Evolutionary conservation across 2,329 filamentous ascomycete genomes (phyloP).

Genomic region (Fusarium sp.): DNA sequence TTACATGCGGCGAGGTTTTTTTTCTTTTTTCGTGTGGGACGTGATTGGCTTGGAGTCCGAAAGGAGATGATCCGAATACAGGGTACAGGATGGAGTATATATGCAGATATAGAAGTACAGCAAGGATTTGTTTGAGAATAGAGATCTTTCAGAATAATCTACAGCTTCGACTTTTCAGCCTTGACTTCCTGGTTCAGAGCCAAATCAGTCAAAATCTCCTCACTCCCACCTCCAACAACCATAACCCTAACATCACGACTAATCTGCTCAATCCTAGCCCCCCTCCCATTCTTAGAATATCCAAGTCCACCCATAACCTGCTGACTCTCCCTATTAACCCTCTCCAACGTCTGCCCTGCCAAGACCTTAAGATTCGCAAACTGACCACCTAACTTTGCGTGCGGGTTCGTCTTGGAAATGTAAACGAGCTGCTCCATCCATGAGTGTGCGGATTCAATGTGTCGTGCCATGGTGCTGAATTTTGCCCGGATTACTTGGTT

Average conservation of each 20-base stretch:
- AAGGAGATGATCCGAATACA: not conserved
- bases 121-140: not conserved
- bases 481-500: conserved; percentile 72
- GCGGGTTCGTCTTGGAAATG: not conserved
- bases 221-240: conserved; percentile 67
- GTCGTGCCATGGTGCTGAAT: conserved; percentile 66
- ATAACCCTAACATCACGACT: conserved; percentile 61
- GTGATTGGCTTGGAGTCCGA: not conserved
- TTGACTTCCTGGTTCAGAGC: conserved; percentile 61
- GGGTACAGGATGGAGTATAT: not conserved
- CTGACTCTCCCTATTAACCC: conserved; percentile 57
- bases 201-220: conserved; percentile 66
- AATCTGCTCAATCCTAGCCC: conserved; percentile 64
- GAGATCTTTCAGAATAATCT: not conserved
- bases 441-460: conserved; percentile 61
- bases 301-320: conserved; percentile 67
- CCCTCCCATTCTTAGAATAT: conserved; percentile 62
- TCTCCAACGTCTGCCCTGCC: not conserved
- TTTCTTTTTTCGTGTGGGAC: not conserved
- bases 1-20: not conserved
- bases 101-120: not conserved
- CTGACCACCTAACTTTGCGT: not conserved
- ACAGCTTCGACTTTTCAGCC: conserved; percentile 8
- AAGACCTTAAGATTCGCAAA: not conserved
- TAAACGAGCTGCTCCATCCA: conserved; percentile 32